Evolutionary conservation across 805 yeast species (phyloP).

Genomic region (Zygosaccharomyces pseudorouxii): DNA sequence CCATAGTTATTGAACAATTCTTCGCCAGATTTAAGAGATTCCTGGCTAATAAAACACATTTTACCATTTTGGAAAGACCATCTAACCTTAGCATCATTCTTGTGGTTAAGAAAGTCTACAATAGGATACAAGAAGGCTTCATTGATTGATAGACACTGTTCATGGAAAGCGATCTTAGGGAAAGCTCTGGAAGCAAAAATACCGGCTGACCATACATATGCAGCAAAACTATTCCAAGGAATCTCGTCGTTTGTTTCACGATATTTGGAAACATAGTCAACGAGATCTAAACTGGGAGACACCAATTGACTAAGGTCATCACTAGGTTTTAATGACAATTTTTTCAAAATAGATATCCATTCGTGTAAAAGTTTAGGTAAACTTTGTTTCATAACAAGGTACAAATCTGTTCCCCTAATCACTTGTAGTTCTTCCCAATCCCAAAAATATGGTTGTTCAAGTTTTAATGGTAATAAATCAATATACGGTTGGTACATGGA

Average conservation of each 20-base stretch:
- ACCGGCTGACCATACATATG: slow-evolving; percentile 70
- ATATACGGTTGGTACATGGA: slow-evolving; percentile 43
- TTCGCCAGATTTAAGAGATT: slow-evolving; percentile 31
- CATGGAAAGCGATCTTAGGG: slow-evolving; percentile 59
- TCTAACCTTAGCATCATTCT: slow-evolving; percentile 51
- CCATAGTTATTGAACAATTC: slow-evolving; percentile 83
- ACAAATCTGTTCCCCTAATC: slow-evolving; percentile 66
- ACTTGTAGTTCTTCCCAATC: slow-evolving; percentile 43
- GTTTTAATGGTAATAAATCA: slow-evolving; percentile 43
- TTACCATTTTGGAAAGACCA: slow-evolving; percentile 46
- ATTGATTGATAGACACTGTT: slow-evolving; percentile 31
- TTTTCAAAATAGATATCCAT: slow-evolving; percentile 40
- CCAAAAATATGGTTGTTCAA: slow-evolving; percentile 70
- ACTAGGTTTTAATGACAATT: slow-evolving; percentile 11
- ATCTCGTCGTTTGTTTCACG: slow-evolving; percentile 9
- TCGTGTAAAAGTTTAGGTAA: slow-evolving; percentile 48
- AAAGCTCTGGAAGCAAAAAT: slow-evolving; percentile 77
- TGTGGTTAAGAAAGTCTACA: slow-evolving; percentile 75
- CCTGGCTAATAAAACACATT: slow-evolving; percentile 43
- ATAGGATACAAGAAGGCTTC: slow-evolving; percentile 73
- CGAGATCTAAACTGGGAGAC: slow-evolving; percentile 16
- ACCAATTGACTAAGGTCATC: slow-evolving; percentile 21
- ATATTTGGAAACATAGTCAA: slow-evolving; percentile 25
- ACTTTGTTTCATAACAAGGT: slow-evolving; percentile 48
- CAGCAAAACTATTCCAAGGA: slow-evolving; percentile 60